Conservation (phyloP, 176 grass and related monocot species). For the Bolboschoenus planiculmis region DNA sequence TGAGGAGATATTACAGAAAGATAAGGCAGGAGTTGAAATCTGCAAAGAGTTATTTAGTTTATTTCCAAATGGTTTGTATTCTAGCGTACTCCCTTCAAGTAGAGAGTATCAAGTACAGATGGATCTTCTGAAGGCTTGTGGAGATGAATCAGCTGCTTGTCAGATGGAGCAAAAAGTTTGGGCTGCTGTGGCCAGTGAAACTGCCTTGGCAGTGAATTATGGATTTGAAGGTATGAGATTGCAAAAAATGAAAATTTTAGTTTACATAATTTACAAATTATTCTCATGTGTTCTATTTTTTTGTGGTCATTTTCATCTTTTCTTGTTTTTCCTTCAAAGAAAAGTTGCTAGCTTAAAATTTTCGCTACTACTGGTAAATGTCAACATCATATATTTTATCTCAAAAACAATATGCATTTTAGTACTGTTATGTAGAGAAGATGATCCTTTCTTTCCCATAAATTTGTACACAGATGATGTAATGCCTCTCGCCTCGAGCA, state of each 20-base stretch:
- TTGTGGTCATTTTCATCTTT: background rate
- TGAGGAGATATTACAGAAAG: constrained; percentile 59
- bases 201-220: constrained; percentile 70
- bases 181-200: constrained; percentile 73
- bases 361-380: background rate
- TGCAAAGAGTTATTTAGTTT: constrained; percentile 64
- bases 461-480: constrained; percentile 21
- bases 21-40: constrained; percentile 31
- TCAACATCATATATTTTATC: background rate
- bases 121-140: constrained; percentile 79
- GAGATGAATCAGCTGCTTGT: constrained; percentile 52
- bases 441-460: constrained; percentile 1
- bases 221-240: constrained; percentile 52
- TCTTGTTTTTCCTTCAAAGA: background rate
- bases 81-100: constrained; percentile 65
- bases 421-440: background rate
- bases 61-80: constrained; percentile 41
- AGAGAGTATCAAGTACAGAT: constrained; percentile 76
- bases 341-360: background rate
- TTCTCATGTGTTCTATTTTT: background rate
- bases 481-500: constrained; percentile 20
- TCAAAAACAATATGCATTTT: background rate
- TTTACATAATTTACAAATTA: background rate
- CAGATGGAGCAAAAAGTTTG: constrained; percentile 68
- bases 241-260: background rate